phyloP scores from a whole-genome alignment of 2,329 filamentous ascomycete species.

The Ilyonectria sp. region DNA sequence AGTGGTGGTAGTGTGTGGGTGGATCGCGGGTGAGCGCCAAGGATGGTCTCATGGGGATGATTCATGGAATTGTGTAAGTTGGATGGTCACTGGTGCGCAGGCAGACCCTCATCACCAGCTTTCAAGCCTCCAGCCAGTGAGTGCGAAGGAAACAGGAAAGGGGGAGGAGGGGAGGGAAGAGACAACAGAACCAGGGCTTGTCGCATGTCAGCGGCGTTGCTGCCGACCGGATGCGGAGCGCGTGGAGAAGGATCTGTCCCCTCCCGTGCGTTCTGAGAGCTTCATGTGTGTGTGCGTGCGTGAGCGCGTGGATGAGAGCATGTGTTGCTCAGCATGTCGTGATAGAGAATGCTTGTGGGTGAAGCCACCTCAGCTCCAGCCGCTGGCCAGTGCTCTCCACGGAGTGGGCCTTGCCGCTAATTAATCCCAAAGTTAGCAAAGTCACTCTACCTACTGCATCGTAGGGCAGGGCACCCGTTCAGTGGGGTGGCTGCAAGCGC shows the following conservation, averaged over 20 bases:
- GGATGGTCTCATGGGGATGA: slow-evolving; percentile 33
- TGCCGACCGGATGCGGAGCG: slow-evolving; percentile 9
- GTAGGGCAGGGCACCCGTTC: slow-evolving; percentile 17
- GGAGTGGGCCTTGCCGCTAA: slow-evolving; percentile 21
- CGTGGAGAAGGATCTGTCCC: slow-evolving; percentile 4
- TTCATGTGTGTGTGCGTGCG: slow-evolving; percentile 8
- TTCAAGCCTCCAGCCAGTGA: not conserved
- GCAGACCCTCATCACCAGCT: not conserved
- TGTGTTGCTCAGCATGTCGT: slow-evolving; percentile 20
- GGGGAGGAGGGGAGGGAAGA: slow-evolving; percentile 18
- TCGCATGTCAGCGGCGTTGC: slow-evolving; percentile 18
- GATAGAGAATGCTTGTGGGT: slow-evolving; percentile 21
- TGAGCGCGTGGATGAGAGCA: slow-evolving; percentile 13
- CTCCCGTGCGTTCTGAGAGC: slow-evolving; percentile 17
- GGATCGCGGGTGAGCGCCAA: slow-evolving; percentile 44
- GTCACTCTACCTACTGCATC: slow-evolving; percentile 12
- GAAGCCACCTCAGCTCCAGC: slow-evolving; percentile 20
- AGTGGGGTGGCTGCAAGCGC: slow-evolving; percentile 24
- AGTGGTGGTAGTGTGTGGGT: slow-evolving; percentile 32
- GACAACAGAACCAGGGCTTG: slow-evolving; percentile 6
- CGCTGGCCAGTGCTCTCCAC: not conserved
- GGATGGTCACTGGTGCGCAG: slow-evolving; percentile 15
- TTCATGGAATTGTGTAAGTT: slow-evolving; percentile 32
- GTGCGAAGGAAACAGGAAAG: slow-evolving; percentile 1
- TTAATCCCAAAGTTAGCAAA: slow-evolving; percentile 20